Evolutionary conservation across 2,329 filamentous ascomycete species (phyloP).

Genomic region (Aspergillus terreus): DNA sequence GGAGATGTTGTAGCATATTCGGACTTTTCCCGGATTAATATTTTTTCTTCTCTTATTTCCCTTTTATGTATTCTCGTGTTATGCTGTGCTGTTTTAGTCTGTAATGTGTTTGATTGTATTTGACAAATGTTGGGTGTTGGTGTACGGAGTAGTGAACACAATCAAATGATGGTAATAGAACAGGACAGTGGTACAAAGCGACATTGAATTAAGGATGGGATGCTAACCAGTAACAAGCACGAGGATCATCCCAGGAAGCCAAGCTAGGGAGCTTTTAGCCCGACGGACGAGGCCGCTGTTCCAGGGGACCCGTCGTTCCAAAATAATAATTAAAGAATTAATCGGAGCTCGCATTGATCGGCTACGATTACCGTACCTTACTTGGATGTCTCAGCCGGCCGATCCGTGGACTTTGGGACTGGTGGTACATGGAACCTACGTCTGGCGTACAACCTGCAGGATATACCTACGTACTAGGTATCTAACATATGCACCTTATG

Average conservation of each 20-base stretch:
- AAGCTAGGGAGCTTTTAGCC: slow-evolving; percentile 8
- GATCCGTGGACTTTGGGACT: too few relatives aligned
- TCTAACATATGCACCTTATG: too few relatives aligned
- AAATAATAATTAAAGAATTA: neutral
- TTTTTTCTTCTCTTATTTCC: neutral
- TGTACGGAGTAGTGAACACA: too few relatives aligned
- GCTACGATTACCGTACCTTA: neutral
- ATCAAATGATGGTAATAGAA: neutral
- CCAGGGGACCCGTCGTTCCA: slow-evolving; percentile 1
- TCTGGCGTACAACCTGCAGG: too few relatives aligned
- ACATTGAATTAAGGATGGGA: slow-evolving; percentile 16
- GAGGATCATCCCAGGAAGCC: slow-evolving; percentile 12
- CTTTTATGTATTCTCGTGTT: neutral
- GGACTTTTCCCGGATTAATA: too few relatives aligned
- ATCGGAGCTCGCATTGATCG: neutral
- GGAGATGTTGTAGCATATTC: neutral
- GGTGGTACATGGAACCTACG: too few relatives aligned
- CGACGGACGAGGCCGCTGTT: neutral
- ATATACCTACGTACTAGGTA: too few relatives aligned
- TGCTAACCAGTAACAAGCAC: slow-evolving; percentile 13
- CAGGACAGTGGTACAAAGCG: neutral
- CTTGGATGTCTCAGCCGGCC: neutral
- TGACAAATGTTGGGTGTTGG: too few relatives aligned
- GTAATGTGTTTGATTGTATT: too few relatives aligned
- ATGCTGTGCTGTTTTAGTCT: neutral